Base-by-base conservation (phyloP, 2,329 filamentous ascomycete genomes). In the Fusarium coicis region DNA sequence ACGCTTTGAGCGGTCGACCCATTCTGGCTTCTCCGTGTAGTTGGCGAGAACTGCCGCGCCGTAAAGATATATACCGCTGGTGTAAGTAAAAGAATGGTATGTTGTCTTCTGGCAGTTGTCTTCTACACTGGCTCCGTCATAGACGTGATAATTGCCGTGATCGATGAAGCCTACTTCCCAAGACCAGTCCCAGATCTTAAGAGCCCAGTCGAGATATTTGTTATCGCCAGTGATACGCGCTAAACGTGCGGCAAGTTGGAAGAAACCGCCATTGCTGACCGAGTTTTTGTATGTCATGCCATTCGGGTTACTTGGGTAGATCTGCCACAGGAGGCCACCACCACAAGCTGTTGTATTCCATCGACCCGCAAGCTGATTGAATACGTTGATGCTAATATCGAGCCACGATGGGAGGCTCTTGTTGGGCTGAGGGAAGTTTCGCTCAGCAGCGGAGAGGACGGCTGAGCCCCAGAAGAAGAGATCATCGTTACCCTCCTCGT, bases 221-320 rank as follows among this genome's bases (percentile, higher is more conserved):
- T 87, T 80, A 76, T 93, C 91, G 21, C 89, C 90, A 0, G 91
- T 93, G 67, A 89, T 91, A 52, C 91, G 89, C 32, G 91, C 92
- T 19, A 96, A 86, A 23, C 93, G 91, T 2, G 94, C 93, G 8
- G 92, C 91, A 18, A 97, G 86, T 77, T 95, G 92, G 81, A 97
- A 95, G 79, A 96, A 90, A n/a, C 91, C 91, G 46, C 93, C 93
- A 80, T 96, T 96, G 69, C 91, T 91, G 75, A 95, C 89, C 10
- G 91, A 88, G 83, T 96, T 96, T 83, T 95, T 96, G 87, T 97
- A 96, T 77, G 90, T 87, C 80, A 95, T 91, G 19, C 94, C 94
- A 70, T 90, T 90, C 52, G 85, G 84, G 79, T 97, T 96, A 76
- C 88, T 89, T 3, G 87, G 83, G 80, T 92, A 95, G 74, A 97